Base-by-base conservation (phyloP, 2,329 filamentous ascomycete genomes). In the Trichophyton rubrum region DNA sequence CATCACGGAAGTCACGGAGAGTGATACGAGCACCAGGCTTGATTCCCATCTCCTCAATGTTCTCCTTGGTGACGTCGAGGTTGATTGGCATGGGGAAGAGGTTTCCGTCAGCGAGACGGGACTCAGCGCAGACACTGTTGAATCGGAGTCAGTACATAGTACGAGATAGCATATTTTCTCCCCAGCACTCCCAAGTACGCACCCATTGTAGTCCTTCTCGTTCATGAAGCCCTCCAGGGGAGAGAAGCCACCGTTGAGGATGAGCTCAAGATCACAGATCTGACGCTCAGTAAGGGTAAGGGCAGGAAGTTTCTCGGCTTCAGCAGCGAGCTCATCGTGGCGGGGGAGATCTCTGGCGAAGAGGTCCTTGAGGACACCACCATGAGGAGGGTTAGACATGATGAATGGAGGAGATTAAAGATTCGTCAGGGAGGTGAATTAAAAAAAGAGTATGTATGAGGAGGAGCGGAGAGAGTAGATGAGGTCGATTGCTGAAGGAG, bases 141-240 rank as follows among this genome's bases (percentile, higher is more conserved):
- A 40, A 60, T 58, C 43, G 6, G 6, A 38, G 22, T 45, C 58
- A 45, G 55, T 59, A 58, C 6, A 43, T 43, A 4, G 4, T 41
- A 17, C n/a, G 13, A 6, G 5, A 5, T 41, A 17, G 33, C 33
- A 17, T n/a, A 43, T n/a, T 43, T 5, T 17, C 13, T n/a, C 15
- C 3, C 3, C 27, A 7, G 40, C 2, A 43, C 2, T 43, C 11
- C 40, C 38, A 30, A 38, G 3, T 38, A 75, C 82, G 67, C 83
- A 92, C 89, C 88, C 86, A 76, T 95, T 88, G 81, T 96, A 99
- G 77, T 99, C 93, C 78, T 90, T 87, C 81, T 99, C 85, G 75
- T 84, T 96, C 88, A 99, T 87, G 81, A 99, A 99, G 40, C 91
- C 93, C 84, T 99, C 92, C 45, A 99, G 84, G 62, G 93, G 93